These are phyloP conservation scores for Tolypocladium inflatum DNA, from an alignment of 2,329 filamentous ascomycete genomes.

Conservation along the genomic window DNA sequence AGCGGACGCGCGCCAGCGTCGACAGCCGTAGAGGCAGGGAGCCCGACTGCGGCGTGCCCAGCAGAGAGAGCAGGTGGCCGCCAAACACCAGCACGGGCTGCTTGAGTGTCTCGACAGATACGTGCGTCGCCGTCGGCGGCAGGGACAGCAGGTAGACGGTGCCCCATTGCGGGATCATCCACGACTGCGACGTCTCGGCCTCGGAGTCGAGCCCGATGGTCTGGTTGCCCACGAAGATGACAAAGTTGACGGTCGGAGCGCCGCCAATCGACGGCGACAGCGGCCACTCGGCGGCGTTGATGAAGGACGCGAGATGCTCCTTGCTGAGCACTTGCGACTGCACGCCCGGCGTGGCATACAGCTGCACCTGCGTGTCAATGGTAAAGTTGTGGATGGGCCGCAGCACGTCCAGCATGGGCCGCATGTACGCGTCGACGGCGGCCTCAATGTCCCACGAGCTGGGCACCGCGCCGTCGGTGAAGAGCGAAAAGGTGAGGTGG, in stretches of 20 bases:
- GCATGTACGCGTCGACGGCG: conserved; percentile 72
- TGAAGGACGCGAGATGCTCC: conserved; percentile 85
- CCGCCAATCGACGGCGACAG: conserved; percentile 86
- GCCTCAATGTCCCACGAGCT: conserved; percentile 87
- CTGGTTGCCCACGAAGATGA: conserved; percentile 77
- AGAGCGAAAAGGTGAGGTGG: conserved; percentile 91
- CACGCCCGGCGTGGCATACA: conserved; percentile 70
- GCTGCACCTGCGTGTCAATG: conserved; percentile 89
- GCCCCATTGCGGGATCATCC: conserved; percentile 96
- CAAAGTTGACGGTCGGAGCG: conserved; percentile 92
- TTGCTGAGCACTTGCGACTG: conserved; percentile 60
- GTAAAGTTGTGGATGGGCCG: conserved; percentile 88
- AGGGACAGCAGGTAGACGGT: conserved; percentile 51
- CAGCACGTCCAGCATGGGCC: conserved; percentile 70
- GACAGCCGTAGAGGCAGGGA: conserved; percentile 80
- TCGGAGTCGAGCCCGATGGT: conserved; percentile 48
- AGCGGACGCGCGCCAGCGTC: conserved; percentile 75
- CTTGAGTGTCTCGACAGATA: conserved; percentile 58
- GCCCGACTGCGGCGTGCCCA: conserved; percentile 74
- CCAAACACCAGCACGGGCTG: conserved; percentile 84
- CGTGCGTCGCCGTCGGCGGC: conserved; percentile 32
- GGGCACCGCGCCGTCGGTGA: conserved; percentile 68
- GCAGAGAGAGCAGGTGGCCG: conserved; percentile 76
- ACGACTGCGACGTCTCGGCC: conserved; percentile 50
- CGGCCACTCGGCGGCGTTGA: conserved; percentile 97